Conservation (phyloP, 1,139 yeast genomes). For the Citeromyces hawaiiensis region DNA sequence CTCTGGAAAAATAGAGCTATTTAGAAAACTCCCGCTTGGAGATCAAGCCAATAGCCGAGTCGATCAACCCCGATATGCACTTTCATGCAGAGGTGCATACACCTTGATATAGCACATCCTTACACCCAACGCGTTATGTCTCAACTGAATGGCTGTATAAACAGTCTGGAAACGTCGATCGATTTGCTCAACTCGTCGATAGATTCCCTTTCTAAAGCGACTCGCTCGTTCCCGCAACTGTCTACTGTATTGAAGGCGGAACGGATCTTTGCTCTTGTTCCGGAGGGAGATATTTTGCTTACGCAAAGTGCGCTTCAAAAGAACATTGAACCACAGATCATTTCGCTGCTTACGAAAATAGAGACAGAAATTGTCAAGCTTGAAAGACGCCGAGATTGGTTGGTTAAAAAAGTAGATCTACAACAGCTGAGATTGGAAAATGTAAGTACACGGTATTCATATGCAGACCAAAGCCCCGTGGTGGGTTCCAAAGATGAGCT, state of each 20-base stretch:
- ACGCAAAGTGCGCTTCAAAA: conserved; percentile 20
- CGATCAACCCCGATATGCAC: too few species aligned
- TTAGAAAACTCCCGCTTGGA: too few species aligned
- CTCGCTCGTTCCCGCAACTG: conserved; percentile 10
- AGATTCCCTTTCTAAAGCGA: conserved; percentile 8
- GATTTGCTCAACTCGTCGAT: conserved; percentile 5
- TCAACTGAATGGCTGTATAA: conserved; percentile 1
- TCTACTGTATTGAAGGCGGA: conserved; percentile 11
- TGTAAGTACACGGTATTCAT: conserved; percentile 6
- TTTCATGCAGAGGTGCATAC: too few species aligned
- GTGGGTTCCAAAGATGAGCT: conserved; percentile 11
- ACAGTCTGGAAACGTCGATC: conserved; percentile 6
- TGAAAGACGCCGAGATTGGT: conserved; percentile 17
- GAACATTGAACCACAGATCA: conserved; percentile 23
- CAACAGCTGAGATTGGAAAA: conserved; percentile 18
- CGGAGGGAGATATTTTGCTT: conserved; percentile 22
- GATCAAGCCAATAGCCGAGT: too few species aligned
- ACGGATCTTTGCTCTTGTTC: conserved; percentile 21
- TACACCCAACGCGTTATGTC: not conserved
- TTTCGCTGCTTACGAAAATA: conserved; percentile 19
- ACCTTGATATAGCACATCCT: conserved; percentile 1
- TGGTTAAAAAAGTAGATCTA: conserved; percentile 19
- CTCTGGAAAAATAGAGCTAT: too few species aligned
- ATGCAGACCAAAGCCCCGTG: conserved; percentile 7
- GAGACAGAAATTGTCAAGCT: conserved; percentile 21